Conservation (phyloP, 202 grass and related monocot species). For the Panicum virgatum region DNA sequence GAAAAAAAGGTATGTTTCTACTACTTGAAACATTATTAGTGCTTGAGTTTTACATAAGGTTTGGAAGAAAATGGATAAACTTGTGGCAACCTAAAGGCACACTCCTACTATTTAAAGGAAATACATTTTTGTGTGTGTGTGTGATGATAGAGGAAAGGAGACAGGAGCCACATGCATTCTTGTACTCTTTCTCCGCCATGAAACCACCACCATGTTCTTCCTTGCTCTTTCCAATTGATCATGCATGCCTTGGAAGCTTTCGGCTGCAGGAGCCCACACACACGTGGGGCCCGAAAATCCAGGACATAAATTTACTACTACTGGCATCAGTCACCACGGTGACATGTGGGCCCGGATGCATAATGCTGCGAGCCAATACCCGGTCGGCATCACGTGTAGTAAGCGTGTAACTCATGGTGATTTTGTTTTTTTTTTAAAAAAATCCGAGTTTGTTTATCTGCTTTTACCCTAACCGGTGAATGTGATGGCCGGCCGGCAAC, state of each 20-base stretch:
- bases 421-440: background rate
- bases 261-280: constrained; percentile 36
- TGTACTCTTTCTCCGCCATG: constrained; percentile 4
- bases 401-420: constrained; percentile 39
- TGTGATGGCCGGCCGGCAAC: background rate
- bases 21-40: background rate
- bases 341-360: background rate
- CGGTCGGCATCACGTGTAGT: constrained; percentile 30
- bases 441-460: background rate
- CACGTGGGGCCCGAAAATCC: constrained; percentile 21
- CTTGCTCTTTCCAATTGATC: constrained; percentile 26
- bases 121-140: background rate
- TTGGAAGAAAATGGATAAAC: background rate
- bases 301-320: constrained; percentile 3
- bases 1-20: no score
- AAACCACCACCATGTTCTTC: constrained; percentile 15
- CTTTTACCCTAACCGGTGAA: background rate
- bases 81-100: background rate
- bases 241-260: constrained; percentile 49
- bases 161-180: constrained; percentile 41
- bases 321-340: background rate
- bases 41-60: background rate
- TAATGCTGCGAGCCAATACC: background rate
- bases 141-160: background rate
- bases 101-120: background rate